Base-by-base conservation (phyloP, 129 eudicot species). In the Chrysanthemum makinoi region DNA sequence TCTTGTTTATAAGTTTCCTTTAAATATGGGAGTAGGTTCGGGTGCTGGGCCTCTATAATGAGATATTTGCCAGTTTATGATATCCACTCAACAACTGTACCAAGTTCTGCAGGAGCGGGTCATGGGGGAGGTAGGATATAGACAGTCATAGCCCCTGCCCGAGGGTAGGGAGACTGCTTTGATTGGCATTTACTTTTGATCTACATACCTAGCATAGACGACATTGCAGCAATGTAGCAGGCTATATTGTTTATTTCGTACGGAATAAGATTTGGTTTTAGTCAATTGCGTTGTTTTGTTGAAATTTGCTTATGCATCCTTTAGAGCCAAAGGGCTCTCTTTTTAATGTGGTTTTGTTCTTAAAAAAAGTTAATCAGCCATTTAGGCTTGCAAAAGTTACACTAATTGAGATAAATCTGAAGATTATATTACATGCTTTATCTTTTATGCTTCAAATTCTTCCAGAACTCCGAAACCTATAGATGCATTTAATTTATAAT, bases 401-500 rank as follows among this genome's bases (percentile, higher is more conserved):
- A 6, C 5, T 1, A 35, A 39, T 39, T 5, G 44, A 39, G 44
- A 39, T 39, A 39, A 39, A 6, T 39, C 65, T 75, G 48, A 65
- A 65, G 48, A 16, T 43, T 39, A 65, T 44, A 13, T 43, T 73
- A 30, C 64, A 52, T 64, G 71, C n/a, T 62, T 74, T 19, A 53
- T 49, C 55, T 20, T 54, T 39, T 53, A 43, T 55, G 66, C 59
- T 44, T 65, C 33, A 65, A 63, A 55, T 35, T 53, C 47, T 75
- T 55, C 55, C 65, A 7, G 6, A 43, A 4, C 43, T 49, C 30
- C 35, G 54, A 44, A 52, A 55, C 24, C 61, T 39, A 65, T 56
- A 19, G 56, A 54, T 53, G 8, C 20, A 44, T 19, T 26, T 22
- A 14, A 13, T 68, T 56, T 68, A 35, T 18, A 48, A 22, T 60